A percentile compares a stretch with the other conserved stretches of the same genome.
These are phyloP conservation scores for Tanozyma kutaoensis DNA, from an alignment of 805 yeast genomes.

Conservation along the genomic window DNA sequence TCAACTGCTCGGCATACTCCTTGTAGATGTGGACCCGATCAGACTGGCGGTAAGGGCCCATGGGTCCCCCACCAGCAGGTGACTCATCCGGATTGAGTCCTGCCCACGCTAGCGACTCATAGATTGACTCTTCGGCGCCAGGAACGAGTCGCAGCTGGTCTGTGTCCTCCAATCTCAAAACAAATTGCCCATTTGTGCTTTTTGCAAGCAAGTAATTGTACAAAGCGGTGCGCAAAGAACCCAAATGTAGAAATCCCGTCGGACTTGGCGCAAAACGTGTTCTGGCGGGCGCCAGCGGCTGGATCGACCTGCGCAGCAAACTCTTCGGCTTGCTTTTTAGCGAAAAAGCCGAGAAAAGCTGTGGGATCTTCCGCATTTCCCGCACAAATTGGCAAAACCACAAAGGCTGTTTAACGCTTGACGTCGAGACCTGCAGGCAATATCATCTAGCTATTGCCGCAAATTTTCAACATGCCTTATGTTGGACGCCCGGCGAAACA, in stretches of 20 bases:
- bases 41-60: conserved; percentile 76
- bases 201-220: conserved; percentile 78
- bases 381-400: no score
- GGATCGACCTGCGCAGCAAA: no score
- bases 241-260: conserved; percentile 88
- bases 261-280: conserved; percentile 98
- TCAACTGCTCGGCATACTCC: conserved; percentile 40
- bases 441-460: conserved; percentile 12
- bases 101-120: conserved; percentile 67
- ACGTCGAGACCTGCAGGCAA: no score
- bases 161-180: conserved; percentile 84
- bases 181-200: conserved; percentile 66
- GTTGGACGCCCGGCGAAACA: neutral
- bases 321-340: no score
- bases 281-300: conserved; percentile 46
- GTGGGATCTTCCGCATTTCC: no score
- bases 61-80: no score
- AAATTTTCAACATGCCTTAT: conserved; percentile 5
- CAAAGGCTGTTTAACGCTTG: no score
- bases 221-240: conserved; percentile 85
- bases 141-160: conserved; percentile 67
- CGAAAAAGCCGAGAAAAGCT: no score
- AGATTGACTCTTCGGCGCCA: conserved; percentile 77
- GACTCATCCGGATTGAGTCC: conserved; percentile 66
- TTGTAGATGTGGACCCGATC: conserved; percentile 58